Evolutionary conservation across 108 stramenopile species (phyloP).

Genomic region (Cyclotella cryptica): DNA sequence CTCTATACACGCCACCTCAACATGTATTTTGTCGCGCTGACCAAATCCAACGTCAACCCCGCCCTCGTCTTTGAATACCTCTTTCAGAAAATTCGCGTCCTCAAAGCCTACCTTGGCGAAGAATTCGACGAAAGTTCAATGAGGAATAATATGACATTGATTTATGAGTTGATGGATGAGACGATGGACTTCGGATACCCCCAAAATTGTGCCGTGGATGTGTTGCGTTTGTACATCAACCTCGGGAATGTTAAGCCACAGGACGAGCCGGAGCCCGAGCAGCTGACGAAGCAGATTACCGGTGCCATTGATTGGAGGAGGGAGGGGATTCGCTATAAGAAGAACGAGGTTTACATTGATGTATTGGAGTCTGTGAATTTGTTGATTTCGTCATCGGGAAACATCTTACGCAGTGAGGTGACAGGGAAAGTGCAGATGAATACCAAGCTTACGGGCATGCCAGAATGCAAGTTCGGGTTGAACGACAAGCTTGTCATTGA

Average conservation of each 20-base stretch:
- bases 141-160: conserved; percentile 98
- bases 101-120: conserved; percentile 97
- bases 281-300: conserved; percentile 96
- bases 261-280: conserved; percentile 80
- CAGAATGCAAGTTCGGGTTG: conserved; percentile 97
- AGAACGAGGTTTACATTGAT: conserved; percentile 99
- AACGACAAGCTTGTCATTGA: conserved; percentile 99
- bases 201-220: conserved; percentile 98
- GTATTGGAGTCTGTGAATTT: conserved; percentile 97
- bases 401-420: conserved; percentile 92
- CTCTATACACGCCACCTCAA: conserved; percentile 96
- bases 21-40: conserved; percentile 98
- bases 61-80: conserved; percentile 98
- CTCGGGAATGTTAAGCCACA: conserved; percentile 87
- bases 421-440: conserved; percentile 98
- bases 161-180: conserved; percentile 99
- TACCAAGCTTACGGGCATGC: conserved; percentile 98
- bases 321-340: conserved; percentile 98
- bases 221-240: conserved; percentile 97
- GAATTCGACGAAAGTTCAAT: conserved; percentile 97
- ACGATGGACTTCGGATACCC: conserved; percentile 99
- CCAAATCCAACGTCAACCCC: conserved; percentile 96
- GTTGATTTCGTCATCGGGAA: conserved; percentile 91
- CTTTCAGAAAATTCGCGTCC: conserved; percentile 92
- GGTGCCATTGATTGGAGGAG: conserved; percentile 99